Evolutionary conservation across 116 monocot genomes (phyloP), one percentile per base, ranked within the genome.

Genomic region (Iris pallida): DNA sequence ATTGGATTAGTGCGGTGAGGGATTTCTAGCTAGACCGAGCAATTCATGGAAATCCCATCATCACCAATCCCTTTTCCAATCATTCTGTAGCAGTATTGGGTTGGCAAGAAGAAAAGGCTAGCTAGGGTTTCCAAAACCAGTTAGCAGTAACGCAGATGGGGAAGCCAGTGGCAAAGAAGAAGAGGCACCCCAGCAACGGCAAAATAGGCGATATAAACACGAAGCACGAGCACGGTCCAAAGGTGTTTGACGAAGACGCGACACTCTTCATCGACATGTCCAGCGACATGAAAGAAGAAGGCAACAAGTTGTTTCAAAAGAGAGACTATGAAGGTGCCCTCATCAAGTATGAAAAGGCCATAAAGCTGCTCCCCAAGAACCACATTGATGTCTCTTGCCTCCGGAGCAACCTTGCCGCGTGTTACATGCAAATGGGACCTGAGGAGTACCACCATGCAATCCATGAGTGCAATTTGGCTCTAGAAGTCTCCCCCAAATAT

Each of bases 381-480:
- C 87, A 94, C 48, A 42, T 71, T 0, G 90, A 90, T 70, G 56
- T 81, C 13, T 77, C 94, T 5, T 76, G 75, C 45, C 77, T 94
- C 19, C 85, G 77, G 49, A 83, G 83, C 75, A 90, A 88, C 49
- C 69, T 85, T 12, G 94, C 94, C n/a, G 75, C 90, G 40, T 94
- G 94, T 61, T 94, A 85, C 66, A 90, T 94, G 90, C 85, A 85
- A 53, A 81, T 90, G 80, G 70, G 51, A 7, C 90, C 94, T 6
- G 63, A 42, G 58, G 90, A 94, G 53, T 88, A 77, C 57, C 72
- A 85, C 57, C 68, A 58, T 54, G 94, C 94, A 6, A 90, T 94
- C 30, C 68, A 85, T 16, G 79, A 87, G 61, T 94, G 94, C 69
- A 94, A 90, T 75, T 49, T 81, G 30, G 87, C 90, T 14, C 79